These are phyloP conservation scores for Setomelanomma holmii DNA, from an alignment of 2,329 filamentous ascomycete genomes.

Conservation along the genomic window DNA sequence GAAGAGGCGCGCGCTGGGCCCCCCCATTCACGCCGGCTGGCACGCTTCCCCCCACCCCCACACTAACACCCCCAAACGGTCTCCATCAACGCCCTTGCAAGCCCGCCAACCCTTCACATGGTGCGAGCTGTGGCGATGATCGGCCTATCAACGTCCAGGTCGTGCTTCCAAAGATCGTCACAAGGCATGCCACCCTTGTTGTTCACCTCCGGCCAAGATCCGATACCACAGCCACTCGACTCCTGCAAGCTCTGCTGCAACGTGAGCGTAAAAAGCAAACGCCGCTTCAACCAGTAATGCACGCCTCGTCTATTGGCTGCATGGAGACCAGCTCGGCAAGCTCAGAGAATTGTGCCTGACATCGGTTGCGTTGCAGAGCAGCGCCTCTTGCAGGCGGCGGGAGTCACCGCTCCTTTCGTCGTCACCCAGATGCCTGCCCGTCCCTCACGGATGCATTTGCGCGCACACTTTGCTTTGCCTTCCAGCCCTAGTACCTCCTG, in stretches of 20 bases:
- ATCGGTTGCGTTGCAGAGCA: constrained; percentile 36
- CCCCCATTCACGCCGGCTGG: constrained; percentile 22
- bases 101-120: constrained; percentile 42
- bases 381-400: constrained; percentile 28
- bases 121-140: constrained; percentile 39
- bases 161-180: constrained; percentile 46
- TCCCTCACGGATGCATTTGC: constrained; percentile 31
- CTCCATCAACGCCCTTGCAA: constrained; percentile 41
- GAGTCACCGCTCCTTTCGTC: constrained; percentile 46
- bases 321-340: constrained; percentile 21
- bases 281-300: constrained; percentile 32
- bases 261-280: constrained; percentile 43
- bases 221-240: constrained; percentile 31
- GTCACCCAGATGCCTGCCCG: constrained; percentile 34
- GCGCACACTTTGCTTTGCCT: constrained; percentile 39
- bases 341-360: constrained; percentile 45
- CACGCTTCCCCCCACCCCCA: constrained; percentile 46
- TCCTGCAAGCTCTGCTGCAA: constrained; percentile 29
- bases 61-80: constrained; percentile 43
- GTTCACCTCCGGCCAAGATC: constrained; percentile 43
- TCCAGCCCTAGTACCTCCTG: constrained; percentile 36
- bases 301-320: constrained; percentile 36
- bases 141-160: constrained; percentile 37
- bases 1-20: constrained; percentile 25
- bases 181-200: constrained; percentile 40